Conservation (phyloP, 257 asterid genomes). For the Prunella vulgaris region DNA sequence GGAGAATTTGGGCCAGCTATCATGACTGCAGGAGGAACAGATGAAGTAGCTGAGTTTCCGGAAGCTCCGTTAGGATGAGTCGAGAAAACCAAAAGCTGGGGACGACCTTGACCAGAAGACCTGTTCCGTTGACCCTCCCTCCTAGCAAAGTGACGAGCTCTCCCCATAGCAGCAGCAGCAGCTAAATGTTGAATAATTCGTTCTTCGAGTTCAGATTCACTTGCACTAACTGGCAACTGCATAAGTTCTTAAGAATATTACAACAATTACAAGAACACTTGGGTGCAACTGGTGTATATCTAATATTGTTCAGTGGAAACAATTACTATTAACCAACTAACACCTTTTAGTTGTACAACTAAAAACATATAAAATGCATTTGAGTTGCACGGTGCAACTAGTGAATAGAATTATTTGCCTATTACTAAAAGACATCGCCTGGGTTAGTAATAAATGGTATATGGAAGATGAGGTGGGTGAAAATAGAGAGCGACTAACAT, state of each 20-base stretch:
- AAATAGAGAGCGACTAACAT: constrained; percentile 46
- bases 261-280: not conserved
- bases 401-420: not conserved
- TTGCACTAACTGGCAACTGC: constrained; percentile 72
- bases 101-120: constrained; percentile 66
- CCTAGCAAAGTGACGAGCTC: constrained; percentile 73
- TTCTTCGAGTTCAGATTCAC: constrained; percentile 80
- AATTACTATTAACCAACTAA: too few species aligned
- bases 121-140: constrained; percentile 68
- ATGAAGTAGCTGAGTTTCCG: constrained; percentile 29
- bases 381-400: too few species aligned
- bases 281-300: not conserved
- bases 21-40: constrained; percentile 40
- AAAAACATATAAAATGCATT: too few species aligned
- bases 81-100: constrained; percentile 69
- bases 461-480: not conserved
- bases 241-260: constrained; percentile 5
- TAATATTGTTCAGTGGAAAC: too few species aligned
- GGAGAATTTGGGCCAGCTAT: constrained; percentile 44
- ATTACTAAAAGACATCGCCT: not conserved
- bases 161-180: constrained; percentile 92
- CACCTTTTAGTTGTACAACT: too few species aligned
- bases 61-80: constrained; percentile 50
- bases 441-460: not conserved
- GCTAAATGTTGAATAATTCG: constrained; percentile 85